These are phyloP conservation scores for Emergomyces pasteurianus DNA, from an alignment of 2,329 filamentous ascomycete genomes.

Conservation along the genomic window DNA sequence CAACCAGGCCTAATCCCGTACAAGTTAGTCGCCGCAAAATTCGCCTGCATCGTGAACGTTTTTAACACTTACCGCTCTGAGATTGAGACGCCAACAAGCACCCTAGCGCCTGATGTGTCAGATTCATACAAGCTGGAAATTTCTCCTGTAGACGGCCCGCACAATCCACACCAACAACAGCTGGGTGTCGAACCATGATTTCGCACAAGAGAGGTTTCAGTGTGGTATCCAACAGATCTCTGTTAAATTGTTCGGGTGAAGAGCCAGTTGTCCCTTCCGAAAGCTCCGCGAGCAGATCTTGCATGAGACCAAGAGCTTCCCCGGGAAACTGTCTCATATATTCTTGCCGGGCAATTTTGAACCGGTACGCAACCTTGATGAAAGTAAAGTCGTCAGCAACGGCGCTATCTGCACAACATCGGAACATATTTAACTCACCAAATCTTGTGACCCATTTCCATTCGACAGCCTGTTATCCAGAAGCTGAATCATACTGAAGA, in stretches of 20 bases:
- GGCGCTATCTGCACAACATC: background rate
- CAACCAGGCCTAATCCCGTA: constrained; percentile 12
- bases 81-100: background rate
- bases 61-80: background rate
- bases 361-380: constrained; percentile 27
- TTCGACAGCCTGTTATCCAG: constrained; percentile 14
- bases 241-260: background rate
- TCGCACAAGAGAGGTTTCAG: constrained; percentile 22
- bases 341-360: constrained; percentile 27
- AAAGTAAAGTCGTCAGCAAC: background rate
- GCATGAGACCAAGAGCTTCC: constrained; percentile 23
- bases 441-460: constrained; percentile 15
- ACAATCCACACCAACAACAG: constrained; percentile 17
- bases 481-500: constrained; percentile 23
- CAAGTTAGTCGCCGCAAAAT: background rate
- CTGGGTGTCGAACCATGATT: constrained; percentile 24
- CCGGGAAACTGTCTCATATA: constrained; percentile 25
- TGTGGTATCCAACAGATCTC: constrained; percentile 12
- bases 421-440: constrained; percentile 17
- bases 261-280: background rate
- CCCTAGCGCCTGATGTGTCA: background rate
- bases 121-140: constrained; percentile 16
- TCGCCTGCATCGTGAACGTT: background rate
- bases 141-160: constrained; percentile 20
- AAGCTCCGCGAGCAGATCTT: constrained; percentile 17